Evolutionary conservation across 768 basidiomycete genomes (phyloP), one percentile per base, ranked within the genome.

Genomic region (Sarcodon sp.): DNA sequence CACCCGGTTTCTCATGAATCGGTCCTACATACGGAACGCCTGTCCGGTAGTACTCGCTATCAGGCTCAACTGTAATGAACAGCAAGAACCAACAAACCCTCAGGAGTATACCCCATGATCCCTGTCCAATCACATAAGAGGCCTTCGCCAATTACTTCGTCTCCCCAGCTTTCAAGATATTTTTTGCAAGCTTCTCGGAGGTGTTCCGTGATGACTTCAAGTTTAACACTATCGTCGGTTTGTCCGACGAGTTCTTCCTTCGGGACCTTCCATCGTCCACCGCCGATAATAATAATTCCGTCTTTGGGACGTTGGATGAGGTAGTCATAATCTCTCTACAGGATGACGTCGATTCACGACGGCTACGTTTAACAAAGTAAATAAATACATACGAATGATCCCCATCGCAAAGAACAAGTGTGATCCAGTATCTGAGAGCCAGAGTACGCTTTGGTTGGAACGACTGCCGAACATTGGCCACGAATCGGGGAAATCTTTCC

Each of bases 131-230:
- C 55, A 7, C 16, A 16, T 41, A 41, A 16, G 39, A 41, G 39
- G 39, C 58, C 60, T 39, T 57, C 57, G 1, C 54, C 58, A 6
- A 52, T 6, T 33, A 45, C 53, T 44, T 56, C 51, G n/a, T 50
- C 47, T 8, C 53, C 60, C 51, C 55, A 64, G 46, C 59, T 61
- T 15, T 53, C 55, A 38, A 64, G 59, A 32, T 59, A 55, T 32
- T 54, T 47, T 16, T 51, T 52, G 12, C 55, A 51, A 18, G 59
- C 49, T 6, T 51, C 50, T 35, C 46, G 50, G 0, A 64, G 55
- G n/a, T 55, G 54, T 11, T 55, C 46, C 9, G 58, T 57, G 46
- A 64, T 56, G 11, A 54, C 49, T 36, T 55, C 52, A 47, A 51
- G 27, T 33, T 38, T 46, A 41, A 46, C 35, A 50, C 50, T 49